Base-by-base conservation (phyloP, 176 grass and related monocot species). In the Oryza australiensis region DNA sequence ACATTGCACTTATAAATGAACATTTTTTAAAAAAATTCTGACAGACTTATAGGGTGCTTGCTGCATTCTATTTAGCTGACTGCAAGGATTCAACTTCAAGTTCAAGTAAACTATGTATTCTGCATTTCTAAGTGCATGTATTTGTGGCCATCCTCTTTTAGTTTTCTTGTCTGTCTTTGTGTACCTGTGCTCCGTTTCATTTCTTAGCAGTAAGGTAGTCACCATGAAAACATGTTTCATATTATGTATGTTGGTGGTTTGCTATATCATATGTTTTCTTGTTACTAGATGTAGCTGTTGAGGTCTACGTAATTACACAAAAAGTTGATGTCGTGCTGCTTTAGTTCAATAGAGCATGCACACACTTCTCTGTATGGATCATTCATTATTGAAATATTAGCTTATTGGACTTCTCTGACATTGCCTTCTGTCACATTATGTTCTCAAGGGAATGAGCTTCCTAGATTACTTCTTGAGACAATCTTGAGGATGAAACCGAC, bases 401-500 rank as follows among this genome's bases (percentile, higher is more conserved):
- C 49, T 53, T 22, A 53, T 22, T 53, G 49, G 16, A 53, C 0
- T 53, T 53, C 5, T 81, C 38, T 91, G 66, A 81, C 14, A 76
- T 37, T 64, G 16, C 40, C 23, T 82, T 79, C 68, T 26, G 37
- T 2, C 12, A 67, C 43, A 23, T 84, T 79, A 18, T 83, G 4
- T 73, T 81, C 40, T 64, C n/a, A 77, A 98, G 96, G 87, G 51
- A 91, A 91, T 84, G 84, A 93, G 42, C 88, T 98, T 84, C 93
- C 96, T 78, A 83, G 57, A 70, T 77, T 89, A 60, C 85, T 98
- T 75, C 72, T 95, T 62, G 87, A 98, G 70, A 91, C 76, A 32
- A 86, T 98, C 72, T 75, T 95, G 69, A 93, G 94, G 82, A 91
- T 98, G 96, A 86, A 88, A 70, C 96, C 90, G 71, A 95, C 75